Percentiles rank a stretch among this genome's conserved stretches.
phyloP scores from a whole-genome alignment of 2,329 filamentous ascomycete genomes.

The Zarea fungicola region DNA sequence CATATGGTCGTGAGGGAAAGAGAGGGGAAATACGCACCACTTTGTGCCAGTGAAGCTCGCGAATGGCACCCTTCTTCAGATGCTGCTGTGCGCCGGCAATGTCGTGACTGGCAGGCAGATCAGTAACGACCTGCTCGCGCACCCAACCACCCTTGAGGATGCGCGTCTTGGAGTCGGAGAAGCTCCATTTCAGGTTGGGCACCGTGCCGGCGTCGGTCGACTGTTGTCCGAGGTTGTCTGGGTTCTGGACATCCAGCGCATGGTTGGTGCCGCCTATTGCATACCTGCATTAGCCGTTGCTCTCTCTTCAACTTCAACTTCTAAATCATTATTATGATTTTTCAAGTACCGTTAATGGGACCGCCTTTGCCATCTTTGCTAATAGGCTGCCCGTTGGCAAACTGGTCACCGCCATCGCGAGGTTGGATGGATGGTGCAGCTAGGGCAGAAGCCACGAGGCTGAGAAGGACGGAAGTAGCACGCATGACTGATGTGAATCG shows the following conservation, averaged over 20 bases:
- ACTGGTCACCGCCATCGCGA: constrained; percentile 27
- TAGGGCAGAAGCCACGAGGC: constrained; percentile 9
- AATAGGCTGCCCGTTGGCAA: constrained; percentile 50
- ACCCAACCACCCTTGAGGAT: constrained; percentile 62
- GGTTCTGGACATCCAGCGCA: constrained; percentile 56
- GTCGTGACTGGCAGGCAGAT: constrained; percentile 59
- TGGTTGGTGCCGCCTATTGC: constrained; percentile 57
- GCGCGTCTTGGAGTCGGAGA: constrained; percentile 61
- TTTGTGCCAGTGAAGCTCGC: constrained; percentile 63
- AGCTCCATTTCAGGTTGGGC: constrained; percentile 64
- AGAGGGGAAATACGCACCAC: constrained; percentile 42
- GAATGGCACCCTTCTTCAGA: constrained; percentile 58
- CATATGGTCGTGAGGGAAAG: neutral
- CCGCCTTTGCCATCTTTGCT: constrained; percentile 53
- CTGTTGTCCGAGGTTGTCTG: constrained; percentile 56
- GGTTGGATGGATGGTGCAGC: constrained; percentile 18
- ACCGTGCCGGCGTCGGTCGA: constrained; percentile 59
- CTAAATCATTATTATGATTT: neutral
- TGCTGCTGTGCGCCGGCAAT: constrained; percentile 66
- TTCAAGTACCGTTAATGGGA: constrained; percentile 47
- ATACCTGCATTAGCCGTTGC: neutral
- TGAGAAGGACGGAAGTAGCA: neutral
- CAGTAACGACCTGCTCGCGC: constrained; percentile 61
- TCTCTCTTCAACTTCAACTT: neutral
- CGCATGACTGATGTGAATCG: neutral